phyloP scores from a whole-genome alignment of 257 asterid species.

The Fraxinus excelsior region DNA sequence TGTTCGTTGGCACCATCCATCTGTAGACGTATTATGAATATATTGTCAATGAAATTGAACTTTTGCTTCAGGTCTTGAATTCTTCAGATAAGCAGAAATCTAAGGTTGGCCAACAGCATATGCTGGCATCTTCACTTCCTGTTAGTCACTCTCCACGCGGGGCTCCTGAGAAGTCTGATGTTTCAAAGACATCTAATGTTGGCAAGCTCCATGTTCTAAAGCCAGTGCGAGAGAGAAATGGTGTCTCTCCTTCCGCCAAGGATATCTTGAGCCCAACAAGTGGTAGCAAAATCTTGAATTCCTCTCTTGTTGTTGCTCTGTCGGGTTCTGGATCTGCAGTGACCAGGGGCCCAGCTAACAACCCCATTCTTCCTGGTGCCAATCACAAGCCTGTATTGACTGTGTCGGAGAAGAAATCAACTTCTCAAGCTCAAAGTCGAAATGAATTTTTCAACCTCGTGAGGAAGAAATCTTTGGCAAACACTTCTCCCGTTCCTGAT shows the following conservation, averaged over 20 bases:
- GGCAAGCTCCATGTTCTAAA: constrained; percentile 78
- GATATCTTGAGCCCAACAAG: constrained; percentile 48
- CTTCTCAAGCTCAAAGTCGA: constrained; percentile 78
- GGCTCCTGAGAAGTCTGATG: constrained; percentile 52
- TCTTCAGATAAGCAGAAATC: constrained; percentile 63
- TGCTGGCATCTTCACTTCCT: constrained; percentile 30
- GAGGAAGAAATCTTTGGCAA: constrained; percentile 64
- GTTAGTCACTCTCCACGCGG: constrained; percentile 44
- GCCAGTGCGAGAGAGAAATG: constrained; percentile 62
- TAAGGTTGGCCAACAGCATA: constrained; percentile 50
- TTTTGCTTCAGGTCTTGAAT: constrained; percentile 44
- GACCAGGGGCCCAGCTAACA: constrained; percentile 35
- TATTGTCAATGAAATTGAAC: constrained; percentile 15
- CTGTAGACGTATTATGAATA: neutral
- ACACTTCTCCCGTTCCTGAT: constrained; percentile 21
- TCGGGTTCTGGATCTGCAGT: constrained; percentile 42
- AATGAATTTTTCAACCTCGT: constrained; percentile 77
- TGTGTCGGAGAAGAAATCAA: constrained; percentile 61
- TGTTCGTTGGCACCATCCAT: constrained; percentile 1
- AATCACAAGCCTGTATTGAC: constrained; percentile 50
- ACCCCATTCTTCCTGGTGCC: constrained; percentile 31
- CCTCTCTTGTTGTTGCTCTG: constrained; percentile 32
- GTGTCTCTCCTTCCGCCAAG: constrained; percentile 39
- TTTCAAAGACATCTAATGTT: constrained; percentile 43
- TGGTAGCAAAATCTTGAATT: constrained; percentile 35